phyloP scores from a whole-genome alignment of 2,329 filamentous ascomycete genomes.

The Sporothrix euskadiensis region DNA sequence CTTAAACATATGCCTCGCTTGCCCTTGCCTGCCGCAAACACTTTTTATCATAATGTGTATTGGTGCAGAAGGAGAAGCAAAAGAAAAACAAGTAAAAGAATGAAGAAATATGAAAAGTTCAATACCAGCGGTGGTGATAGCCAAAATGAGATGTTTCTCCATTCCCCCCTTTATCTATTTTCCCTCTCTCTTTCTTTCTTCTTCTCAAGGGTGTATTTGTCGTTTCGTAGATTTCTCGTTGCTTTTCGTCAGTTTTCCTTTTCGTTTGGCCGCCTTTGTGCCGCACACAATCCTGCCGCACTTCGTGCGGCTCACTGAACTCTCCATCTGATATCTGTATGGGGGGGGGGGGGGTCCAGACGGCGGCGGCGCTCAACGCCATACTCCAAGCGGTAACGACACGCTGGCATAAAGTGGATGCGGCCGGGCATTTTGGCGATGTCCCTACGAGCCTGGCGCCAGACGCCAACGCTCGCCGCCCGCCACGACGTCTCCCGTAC shows the following conservation, averaged over 20 bases:
- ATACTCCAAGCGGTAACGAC: constrained; percentile 5
- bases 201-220: background rate
- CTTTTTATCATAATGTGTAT: background rate
- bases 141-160: background rate
- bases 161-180: background rate
- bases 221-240: too few relatives aligned
- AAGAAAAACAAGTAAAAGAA: background rate
- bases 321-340: constrained; percentile 16
- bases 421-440: background rate
- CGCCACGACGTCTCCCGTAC: background rate
- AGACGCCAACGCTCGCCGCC: background rate
- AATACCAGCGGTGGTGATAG: background rate
- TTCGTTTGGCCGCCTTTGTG: background rate
- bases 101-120: background rate
- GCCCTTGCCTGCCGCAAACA: background rate
- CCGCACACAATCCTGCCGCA: background rate
- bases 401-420: background rate
- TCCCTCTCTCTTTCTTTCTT: background rate
- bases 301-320: constrained; percentile 2
- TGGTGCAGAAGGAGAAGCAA: background rate
- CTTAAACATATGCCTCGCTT: background rate
- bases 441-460: background rate
- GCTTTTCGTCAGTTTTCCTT: background rate
- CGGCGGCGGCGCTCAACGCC: constrained; percentile 3
- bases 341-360: background rate